These are phyloP conservation scores for Endocladia muricata DNA, from an alignment of 31 red algal genomes.

Conservation along the genomic window DNA sequence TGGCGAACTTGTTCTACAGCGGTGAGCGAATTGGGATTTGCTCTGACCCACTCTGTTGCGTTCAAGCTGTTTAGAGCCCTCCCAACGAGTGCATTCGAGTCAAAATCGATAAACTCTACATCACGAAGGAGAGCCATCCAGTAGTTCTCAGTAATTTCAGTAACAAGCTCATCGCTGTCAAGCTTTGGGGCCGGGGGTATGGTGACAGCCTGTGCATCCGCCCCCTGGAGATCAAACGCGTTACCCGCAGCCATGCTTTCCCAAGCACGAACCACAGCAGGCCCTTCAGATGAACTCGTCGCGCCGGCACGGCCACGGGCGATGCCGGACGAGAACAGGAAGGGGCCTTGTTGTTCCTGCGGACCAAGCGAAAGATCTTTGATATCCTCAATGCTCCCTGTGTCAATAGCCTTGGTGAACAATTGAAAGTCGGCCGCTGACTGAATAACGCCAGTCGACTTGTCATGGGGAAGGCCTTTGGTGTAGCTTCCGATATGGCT, in stretches of 20 bases:
- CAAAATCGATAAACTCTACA: slow-evolving; percentile 30
- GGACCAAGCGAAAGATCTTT: slow-evolving; percentile 42
- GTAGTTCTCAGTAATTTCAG: slow-evolving; percentile 66
- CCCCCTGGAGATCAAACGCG: slow-evolving; percentile 53
- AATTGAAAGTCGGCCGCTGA: slow-evolving; percentile 29
- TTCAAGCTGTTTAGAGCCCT: slow-evolving; percentile 29
- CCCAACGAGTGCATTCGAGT: neutral
- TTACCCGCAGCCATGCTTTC: slow-evolving; percentile 59
- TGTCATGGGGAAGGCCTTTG: slow-evolving; percentile 61
- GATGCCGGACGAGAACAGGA: slow-evolving; percentile 20
- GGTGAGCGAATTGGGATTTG: slow-evolving; percentile 4
- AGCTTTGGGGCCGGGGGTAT: slow-evolving; percentile 65
- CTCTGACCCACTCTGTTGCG: neutral
- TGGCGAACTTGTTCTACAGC: neutral
- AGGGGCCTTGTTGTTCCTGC: too few species aligned
- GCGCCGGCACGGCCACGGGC: too few species aligned
- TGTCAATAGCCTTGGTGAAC: slow-evolving; percentile 50
- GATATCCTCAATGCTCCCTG: slow-evolving; percentile 26
- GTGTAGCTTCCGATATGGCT: slow-evolving; percentile 55
- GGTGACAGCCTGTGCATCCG: slow-evolving; percentile 62
- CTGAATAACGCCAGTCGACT: slow-evolving; percentile 21
- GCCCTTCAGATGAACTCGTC: neutral
- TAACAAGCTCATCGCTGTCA: slow-evolving; percentile 30
- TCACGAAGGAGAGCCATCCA: slow-evolving; percentile 60
- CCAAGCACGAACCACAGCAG: slow-evolving; percentile 56